A percentile compares a stretch with the other conserved stretches of the same genome.
Evolutionary conservation across 2,329 filamentous ascomycete genomes (phyloP).

Genomic region (Pseudomassariella vexata): DNA sequence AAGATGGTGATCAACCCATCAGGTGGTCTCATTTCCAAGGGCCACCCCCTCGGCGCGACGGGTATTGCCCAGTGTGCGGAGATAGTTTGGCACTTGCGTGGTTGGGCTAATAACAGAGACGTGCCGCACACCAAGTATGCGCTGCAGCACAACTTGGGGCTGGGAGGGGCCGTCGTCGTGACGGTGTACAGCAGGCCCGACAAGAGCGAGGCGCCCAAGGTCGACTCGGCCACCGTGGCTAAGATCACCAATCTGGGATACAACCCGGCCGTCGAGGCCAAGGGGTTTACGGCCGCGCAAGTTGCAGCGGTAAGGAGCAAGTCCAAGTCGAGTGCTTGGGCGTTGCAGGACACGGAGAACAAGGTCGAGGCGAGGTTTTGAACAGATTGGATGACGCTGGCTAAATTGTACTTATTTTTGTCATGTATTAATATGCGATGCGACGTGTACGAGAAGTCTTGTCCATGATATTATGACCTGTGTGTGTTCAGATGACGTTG

Average conservation of each 20-base stretch:
- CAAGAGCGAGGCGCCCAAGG: conserved; percentile 53
- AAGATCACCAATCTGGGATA: conserved; percentile 70
- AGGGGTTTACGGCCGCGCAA: conserved; percentile 78
- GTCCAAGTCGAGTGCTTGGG: conserved; percentile 62
- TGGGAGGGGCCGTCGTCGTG: conserved; percentile 86
- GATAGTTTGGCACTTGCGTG: conserved; percentile 89
- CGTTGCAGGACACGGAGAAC: conserved; percentile 66
- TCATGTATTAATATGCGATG: too few species aligned
- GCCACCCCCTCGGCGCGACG: conserved; percentile 87
- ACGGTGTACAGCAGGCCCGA: conserved; percentile 86
- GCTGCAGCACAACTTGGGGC: conserved; percentile 87
- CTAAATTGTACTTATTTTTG: background rate
- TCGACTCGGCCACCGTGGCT: conserved; percentile 60
- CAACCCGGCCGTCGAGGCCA: conserved; percentile 85
- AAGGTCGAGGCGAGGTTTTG: conserved; percentile 70
- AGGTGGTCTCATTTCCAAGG: conserved; percentile 91
- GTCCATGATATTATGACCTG: background rate
- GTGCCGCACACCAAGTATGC: conserved; percentile 64
- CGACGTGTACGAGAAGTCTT: too few species aligned
- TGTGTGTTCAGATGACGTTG: too few species aligned
- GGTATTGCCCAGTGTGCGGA: conserved; percentile 96
- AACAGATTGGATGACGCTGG: too few species aligned
- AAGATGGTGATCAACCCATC: conserved; percentile 85
- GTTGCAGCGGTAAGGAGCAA: conserved; percentile 66
- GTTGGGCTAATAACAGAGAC: conserved; percentile 89